Percentiles rank a stretch among this genome's conserved stretches.
Conservation (phyloP, 164 flowering plant genomes). For the Chimonanthus praecox region DNA sequence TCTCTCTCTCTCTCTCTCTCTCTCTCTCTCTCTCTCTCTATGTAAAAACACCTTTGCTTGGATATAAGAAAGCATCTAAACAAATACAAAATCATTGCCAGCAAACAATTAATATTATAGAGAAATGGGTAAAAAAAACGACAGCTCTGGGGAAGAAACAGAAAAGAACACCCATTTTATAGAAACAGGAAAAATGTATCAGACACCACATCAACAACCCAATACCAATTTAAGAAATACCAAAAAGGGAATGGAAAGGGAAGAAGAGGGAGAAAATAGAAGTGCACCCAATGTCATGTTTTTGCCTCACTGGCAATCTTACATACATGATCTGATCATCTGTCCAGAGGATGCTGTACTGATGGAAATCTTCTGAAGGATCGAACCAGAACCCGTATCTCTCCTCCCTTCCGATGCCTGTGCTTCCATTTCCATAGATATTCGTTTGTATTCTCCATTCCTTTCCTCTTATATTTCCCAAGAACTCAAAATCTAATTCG, state of each 20-base stretch:
- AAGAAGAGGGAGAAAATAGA: not conserved
- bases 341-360: slow-evolving; percentile 90
- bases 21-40: too few species aligned
- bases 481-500: slow-evolving; percentile 84
- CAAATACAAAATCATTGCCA: too few species aligned
- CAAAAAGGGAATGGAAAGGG: not conserved
- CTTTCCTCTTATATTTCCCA: slow-evolving; percentile 67
- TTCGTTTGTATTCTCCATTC: slow-evolving; percentile 93
- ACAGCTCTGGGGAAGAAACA: not conserved
- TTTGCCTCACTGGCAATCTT: not conserved
- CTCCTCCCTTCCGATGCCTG: slow-evolving; percentile 80
- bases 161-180: not conserved
- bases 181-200: not conserved
- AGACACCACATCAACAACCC: not conserved
- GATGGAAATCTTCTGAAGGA: slow-evolving; percentile 65
- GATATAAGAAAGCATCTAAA: too few species aligned
- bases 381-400: slow-evolving; percentile 84
- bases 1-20: too few species aligned
- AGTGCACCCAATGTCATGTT: not conserved
- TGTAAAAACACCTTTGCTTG: too few species aligned
- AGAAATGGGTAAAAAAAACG: too few species aligned
- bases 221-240: not conserved
- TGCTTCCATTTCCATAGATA: slow-evolving; percentile 91
- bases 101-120: too few species aligned
- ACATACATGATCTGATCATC: slow-evolving; percentile 61